Base-by-base conservation (phyloP, 192 early-diverging fungal genomes). In the Coemansia sp. region DNA sequence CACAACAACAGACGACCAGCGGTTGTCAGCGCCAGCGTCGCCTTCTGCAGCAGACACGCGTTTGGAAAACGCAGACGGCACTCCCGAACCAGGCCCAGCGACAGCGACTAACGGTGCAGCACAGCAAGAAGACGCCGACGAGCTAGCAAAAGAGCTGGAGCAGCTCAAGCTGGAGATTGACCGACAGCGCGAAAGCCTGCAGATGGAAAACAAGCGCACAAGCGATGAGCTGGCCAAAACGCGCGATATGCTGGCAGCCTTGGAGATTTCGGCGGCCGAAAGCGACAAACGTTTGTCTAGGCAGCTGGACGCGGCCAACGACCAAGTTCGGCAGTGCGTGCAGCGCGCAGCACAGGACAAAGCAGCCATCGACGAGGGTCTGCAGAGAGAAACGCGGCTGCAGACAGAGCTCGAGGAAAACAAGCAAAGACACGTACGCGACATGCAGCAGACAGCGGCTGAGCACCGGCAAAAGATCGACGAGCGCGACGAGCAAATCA, bases 91-190 rank as follows among this genome's bases (percentile, higher is more conserved):
- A 48, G 12, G 0, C 45, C 1, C 61, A 17, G 1, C 41, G 8
- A 4, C 61, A n/a, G 5, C 43, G 8, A 8, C 61, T n/a, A 60
- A 48, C 36, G n/a, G 43, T 53, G 1, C 14, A 20, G 12, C 55
- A 2, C 32, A 18, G 36, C 22, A 51, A 1, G 74, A 76, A 2
- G 79, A 76, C 20, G 65, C 51, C 4, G 74, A 76, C 38, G 74
- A 73, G 53, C 65, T 81, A 54, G 53, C 74, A 11, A 51, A 57
- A 20, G 79, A 81, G 71, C 79, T 81, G 15, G 67, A 76, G 43
- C 70, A 71, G 51, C 74, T 81, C 38, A 70, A 65, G 9, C 32
- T 64, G 39, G 73, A 81, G 39, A 81, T 81, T 41, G 71, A 81
- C 43, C 67, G 66, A 38, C 73, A 81, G 65, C 79, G 79, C 64